A percentile compares a stretch with the other conserved stretches of the same genome.
phyloP scores from a whole-genome alignment of 176 grass and related monocot species.

The Zoysia pacifica region DNA sequence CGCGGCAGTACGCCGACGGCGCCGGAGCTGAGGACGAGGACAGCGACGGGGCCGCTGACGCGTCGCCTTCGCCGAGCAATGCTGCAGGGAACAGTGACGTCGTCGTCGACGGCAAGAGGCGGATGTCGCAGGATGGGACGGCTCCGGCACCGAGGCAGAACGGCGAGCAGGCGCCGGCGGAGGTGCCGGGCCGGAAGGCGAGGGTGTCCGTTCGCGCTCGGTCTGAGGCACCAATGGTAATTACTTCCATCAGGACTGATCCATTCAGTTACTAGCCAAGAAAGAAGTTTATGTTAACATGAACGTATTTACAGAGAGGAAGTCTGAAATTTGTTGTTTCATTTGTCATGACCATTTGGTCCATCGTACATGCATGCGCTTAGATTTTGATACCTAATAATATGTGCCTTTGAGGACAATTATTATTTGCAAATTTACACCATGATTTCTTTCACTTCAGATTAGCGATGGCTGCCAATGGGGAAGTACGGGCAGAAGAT shows the following conservation, averaged over 20 bases:
- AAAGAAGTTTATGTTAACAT: neutral
- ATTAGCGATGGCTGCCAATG: conserved; percentile 95
- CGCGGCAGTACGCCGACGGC: conserved; percentile 36
- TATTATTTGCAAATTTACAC: neutral
- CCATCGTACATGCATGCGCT: neutral
- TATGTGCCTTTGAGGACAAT: no score
- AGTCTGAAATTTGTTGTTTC: neutral
- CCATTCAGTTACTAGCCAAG: neutral
- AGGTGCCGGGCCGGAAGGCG: conserved; percentile 73
- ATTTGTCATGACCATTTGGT: neutral
- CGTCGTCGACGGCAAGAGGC: conserved; percentile 24
- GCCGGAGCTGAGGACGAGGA: conserved; percentile 39
- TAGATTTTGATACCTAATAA: neutral
- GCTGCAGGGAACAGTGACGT: conserved; percentile 2
- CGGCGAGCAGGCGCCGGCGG: conserved; percentile 49
- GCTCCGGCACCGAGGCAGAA: conserved; percentile 11
- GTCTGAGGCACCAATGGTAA: conserved; percentile 92
- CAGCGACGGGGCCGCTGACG: conserved; percentile 25
- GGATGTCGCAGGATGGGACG: neutral
- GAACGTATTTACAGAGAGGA: neutral
- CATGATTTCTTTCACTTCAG: conserved; percentile 23
- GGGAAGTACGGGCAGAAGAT: conserved; percentile 97
- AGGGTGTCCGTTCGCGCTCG: conserved; percentile 86
- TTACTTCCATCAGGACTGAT: neutral
- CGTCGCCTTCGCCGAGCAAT: conserved; percentile 38